Conservation (phyloP, 495 filamentous ascomycete genomes). For the Lineolata rhizophorae region DNA sequence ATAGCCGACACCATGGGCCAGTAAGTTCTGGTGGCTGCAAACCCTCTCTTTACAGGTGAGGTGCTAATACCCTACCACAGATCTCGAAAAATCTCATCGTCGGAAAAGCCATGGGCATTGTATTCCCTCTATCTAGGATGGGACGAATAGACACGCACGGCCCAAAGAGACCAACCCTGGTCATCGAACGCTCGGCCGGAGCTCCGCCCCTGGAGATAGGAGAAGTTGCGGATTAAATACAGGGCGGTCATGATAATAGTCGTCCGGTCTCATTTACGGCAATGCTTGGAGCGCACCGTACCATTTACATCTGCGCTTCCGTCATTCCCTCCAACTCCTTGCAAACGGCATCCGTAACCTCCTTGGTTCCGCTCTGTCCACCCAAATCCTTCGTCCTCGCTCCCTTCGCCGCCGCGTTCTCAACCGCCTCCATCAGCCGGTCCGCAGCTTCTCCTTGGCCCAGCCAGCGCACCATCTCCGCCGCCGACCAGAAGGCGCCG, state of each 20-base stretch:
- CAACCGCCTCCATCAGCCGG: slow-evolving; percentile 33
- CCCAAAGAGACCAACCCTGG: too few species aligned
- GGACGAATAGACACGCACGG: too few species aligned
- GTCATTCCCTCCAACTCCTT: too few species aligned
- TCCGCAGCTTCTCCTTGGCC: slow-evolving; percentile 32
- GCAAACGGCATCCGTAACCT: slow-evolving; percentile 40
- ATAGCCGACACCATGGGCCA: slow-evolving; percentile 19
- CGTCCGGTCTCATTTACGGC: too few species aligned
- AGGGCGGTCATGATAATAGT: too few species aligned
- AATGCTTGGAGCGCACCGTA: too few species aligned
- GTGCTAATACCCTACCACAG: neutral
- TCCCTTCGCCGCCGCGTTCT: slow-evolving; percentile 34
- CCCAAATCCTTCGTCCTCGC: slow-evolving; percentile 40
- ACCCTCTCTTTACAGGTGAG: neutral
- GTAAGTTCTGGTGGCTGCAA: slow-evolving; percentile 4
- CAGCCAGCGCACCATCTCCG: slow-evolving; percentile 47
- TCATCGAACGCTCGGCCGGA: too few species aligned
- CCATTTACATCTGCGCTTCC: too few species aligned
- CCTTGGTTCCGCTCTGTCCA: slow-evolving; percentile 28
- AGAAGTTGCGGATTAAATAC: too few species aligned
- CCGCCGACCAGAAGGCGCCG: slow-evolving; percentile 45
- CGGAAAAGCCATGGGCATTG: slow-evolving; percentile 3
- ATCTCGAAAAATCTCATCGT: slow-evolving; percentile 6
- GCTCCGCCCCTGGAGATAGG: slow-evolving; percentile 2
- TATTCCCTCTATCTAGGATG: neutral